These are phyloP conservation scores for Hyaloscypha variabilis DNA, from an alignment of 495 filamentous ascomycete species.

Conservation along the genomic window DNA sequence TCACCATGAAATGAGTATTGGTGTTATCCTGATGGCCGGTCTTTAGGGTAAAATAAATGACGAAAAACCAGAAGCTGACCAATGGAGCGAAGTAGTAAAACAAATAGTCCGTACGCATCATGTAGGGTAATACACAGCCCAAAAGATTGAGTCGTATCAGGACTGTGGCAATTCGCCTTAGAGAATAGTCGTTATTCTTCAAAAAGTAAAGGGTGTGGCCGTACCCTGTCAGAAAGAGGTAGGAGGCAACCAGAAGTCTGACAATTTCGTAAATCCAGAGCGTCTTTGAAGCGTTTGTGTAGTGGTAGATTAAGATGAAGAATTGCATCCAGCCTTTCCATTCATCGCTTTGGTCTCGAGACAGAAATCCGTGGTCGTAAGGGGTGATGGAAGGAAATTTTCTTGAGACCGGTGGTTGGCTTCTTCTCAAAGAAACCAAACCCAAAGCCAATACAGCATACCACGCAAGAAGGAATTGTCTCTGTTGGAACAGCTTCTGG, in stretches of 20 bases:
- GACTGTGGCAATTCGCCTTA: constrained; percentile 48
- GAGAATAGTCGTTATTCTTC: constrained; percentile 55
- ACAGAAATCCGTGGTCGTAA: constrained; percentile 43
- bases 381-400: constrained; percentile 11
- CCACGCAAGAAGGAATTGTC: constrained; percentile 44
- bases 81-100: constrained; percentile 64
- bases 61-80: constrained; percentile 63
- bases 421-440: constrained; percentile 39
- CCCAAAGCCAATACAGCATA: constrained; percentile 38
- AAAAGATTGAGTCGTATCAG: constrained; percentile 60
- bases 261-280: constrained; percentile 56
- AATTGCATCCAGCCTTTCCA: constrained; percentile 70
- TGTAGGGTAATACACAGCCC: constrained; percentile 52
- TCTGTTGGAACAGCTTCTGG: constrained; percentile 50
- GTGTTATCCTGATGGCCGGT: constrained; percentile 42
- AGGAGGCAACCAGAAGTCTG: constrained; percentile 58
- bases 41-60: constrained; percentile 53
- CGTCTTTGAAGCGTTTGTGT: constrained; percentile 51
- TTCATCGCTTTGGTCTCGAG: constrained; percentile 60
- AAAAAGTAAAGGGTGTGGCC: constrained; percentile 61
- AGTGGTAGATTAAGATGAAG: constrained; percentile 60
- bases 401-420: constrained; percentile 19
- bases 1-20: constrained; percentile 42
- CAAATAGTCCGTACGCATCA: constrained; percentile 58
- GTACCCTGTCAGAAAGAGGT: constrained; percentile 64